Evolutionary conservation across 192 early-diverging fungal species (phyloP), one percentile per base, ranked within the genome.

Genomic region (Coemansia sp.): DNA sequence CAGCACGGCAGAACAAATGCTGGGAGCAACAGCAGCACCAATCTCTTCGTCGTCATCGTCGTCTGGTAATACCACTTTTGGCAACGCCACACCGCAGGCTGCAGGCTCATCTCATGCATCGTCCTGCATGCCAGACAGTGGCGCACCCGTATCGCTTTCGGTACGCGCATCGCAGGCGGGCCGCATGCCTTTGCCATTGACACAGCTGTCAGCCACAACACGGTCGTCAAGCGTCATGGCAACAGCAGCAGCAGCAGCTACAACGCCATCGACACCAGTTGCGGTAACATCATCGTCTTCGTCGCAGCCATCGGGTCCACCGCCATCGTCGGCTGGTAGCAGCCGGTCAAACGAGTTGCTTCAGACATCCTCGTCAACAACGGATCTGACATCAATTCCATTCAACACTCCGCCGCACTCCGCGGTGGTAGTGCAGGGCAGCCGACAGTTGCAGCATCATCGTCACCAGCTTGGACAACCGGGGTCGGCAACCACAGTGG

Each of bases 321-420:
- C n/a, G n/a, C n/a, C 36, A 13, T 32, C 57, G 57, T 42, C 48
- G 39, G 21, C 69, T 6, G 56, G 41, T 19, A 19, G 55, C 7
- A 15, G 55, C 55, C 13, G 15, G 4, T 1, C 55, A 36, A 40
- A 13, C 36, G 55, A 57, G 55, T 16, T 16, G 46, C 55, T 57
- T 16, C 55, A 57, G 37, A 57, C 66, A 15, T 74, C 66, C 4
- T 63, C 62, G 9, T 62, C 67, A 13, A 60, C 73, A 4, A 69
- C 73, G 5, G 73, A 74, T n/a, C 59, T 69, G 26, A 67, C 73
- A n/a, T 74, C 73, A 11, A 68, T 74, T 67, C 67, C 66, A 22
- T 74, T 62, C 59, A 62, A 62, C 26, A 55, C 58, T 41, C 21
- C 42, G 22, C 32, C 26, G 54, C 55, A 57, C 6, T 13, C 7